Evolutionary conservation across 371 early-diverging fungal genomes (phyloP).

Genomic region (Conidiobolus incongruus): DNA sequence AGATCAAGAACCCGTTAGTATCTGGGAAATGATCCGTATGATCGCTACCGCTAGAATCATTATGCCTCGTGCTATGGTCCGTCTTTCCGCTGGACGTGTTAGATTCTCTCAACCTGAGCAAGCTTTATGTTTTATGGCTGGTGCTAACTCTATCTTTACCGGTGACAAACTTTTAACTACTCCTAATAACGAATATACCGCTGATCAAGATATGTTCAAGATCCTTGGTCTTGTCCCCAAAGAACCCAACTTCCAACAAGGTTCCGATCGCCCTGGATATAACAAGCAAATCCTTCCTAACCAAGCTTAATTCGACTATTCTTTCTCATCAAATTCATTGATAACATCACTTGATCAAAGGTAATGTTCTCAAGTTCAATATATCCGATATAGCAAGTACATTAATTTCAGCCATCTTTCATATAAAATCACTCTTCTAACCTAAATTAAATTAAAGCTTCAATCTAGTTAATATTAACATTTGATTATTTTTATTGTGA

Average conservation of each 20-base stretch:
- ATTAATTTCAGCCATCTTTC: too few species aligned
- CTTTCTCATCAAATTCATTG: too few species aligned
- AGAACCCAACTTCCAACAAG: conserved; percentile 36
- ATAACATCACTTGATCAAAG: too few species aligned
- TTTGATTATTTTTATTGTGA: too few species aligned
- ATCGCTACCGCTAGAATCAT: conserved; percentile 68
- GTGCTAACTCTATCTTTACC: conserved; percentile 74
- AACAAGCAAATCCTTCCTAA: conserved; percentile 5
- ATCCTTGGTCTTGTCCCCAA: conserved; percentile 47
- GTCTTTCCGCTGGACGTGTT: conserved; percentile 66
- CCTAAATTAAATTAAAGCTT: too few species aligned
- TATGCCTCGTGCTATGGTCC: conserved; percentile 68
- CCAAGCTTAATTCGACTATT: too few species aligned
- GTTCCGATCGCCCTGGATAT: conserved; percentile 9
- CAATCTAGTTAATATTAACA: too few species aligned
- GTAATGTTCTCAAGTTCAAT: too few species aligned
- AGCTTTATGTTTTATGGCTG: conserved; percentile 63
- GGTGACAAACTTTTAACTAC: conserved; percentile 74
- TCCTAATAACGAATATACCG: conserved; percentile 47
- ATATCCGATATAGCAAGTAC: too few species aligned
- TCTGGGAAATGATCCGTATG: conserved; percentile 76
- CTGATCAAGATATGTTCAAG: conserved; percentile 57
- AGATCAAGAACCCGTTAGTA: conserved; percentile 55
- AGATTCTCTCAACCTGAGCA: conserved; percentile 52
- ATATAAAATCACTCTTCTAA: too few species aligned